phyloP scores from a whole-genome alignment of 805 yeast species.

The Priceomyces carsonii region DNA sequence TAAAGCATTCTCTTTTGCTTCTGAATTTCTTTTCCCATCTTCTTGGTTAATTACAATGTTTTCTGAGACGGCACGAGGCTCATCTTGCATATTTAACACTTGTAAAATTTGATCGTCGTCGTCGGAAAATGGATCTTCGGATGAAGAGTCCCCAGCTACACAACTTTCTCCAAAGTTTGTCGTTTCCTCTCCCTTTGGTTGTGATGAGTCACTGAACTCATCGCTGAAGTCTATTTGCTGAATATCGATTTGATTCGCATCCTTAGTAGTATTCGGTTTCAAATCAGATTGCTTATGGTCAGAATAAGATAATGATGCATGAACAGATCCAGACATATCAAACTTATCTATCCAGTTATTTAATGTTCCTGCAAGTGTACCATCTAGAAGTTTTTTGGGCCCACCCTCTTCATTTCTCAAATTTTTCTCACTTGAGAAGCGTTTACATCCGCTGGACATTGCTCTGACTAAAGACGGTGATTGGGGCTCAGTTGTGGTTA shows the following conservation, averaged over 20 bases:
- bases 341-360: slow-evolving; percentile 34
- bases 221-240: slow-evolving; percentile 13
- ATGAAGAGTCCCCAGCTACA: slow-evolving; percentile 9
- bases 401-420: no score
- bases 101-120: slow-evolving; percentile 7
- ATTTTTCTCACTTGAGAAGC: no score
- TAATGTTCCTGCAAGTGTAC: slow-evolving; percentile 10
- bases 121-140: slow-evolving; percentile 18
- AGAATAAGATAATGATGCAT: no score
- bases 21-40: no score
- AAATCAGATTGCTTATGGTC: no score
- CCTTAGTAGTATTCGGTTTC: no score
- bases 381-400: no score
- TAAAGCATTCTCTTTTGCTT: no score
- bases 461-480: slow-evolving; percentile 40
- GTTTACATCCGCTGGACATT: slow-evolving; percentile 38
- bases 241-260: slow-evolving; percentile 4
- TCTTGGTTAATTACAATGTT: no score
- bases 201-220: slow-evolving; percentile 13
- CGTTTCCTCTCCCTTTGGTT: not conserved
- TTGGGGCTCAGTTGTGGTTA: slow-evolving; percentile 6
- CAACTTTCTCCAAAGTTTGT: not conserved
- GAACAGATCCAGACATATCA: no score
- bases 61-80: no score
- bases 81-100: no score